These are phyloP conservation scores for Lactuca saligna DNA, from an alignment of 129 eudicot genomes.

Conservation along the genomic window DNA sequence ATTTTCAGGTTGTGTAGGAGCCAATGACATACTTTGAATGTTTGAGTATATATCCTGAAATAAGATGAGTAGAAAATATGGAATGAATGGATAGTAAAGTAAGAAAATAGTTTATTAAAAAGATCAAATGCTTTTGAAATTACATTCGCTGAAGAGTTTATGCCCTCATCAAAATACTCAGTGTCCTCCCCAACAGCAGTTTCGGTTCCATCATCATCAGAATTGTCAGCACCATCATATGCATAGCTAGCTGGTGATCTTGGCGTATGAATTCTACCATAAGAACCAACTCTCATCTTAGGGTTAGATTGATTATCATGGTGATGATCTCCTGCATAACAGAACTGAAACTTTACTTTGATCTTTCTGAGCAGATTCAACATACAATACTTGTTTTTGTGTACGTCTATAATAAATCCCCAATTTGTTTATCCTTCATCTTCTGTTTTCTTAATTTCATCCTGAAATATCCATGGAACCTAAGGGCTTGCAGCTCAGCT, in stretches of 20 bases:
- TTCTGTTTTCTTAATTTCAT: not conserved
- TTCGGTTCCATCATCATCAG: conserved; percentile 72
- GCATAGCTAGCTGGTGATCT: conserved; percentile 68
- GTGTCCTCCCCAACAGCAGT: conserved; percentile 51
- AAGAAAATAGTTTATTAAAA: conserved; percentile 6
- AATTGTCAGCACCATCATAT: conserved; percentile 65
- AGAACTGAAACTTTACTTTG: not conserved
- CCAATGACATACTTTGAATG: conserved; percentile 39
- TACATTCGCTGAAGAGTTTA: conserved; percentile 49
- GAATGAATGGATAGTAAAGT: not conserved
- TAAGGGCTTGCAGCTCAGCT: conserved; percentile 10
- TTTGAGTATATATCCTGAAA: conserved; percentile 50
- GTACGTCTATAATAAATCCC: not conserved
- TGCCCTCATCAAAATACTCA: conserved; percentile 42
- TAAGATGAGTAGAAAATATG: conserved; percentile 7
- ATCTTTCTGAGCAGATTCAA: not conserved
- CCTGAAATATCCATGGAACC: conserved; percentile 3
- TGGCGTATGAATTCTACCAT: conserved; percentile 67
- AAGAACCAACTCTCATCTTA: conserved; percentile 59
- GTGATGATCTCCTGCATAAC: conserved; percentile 53
- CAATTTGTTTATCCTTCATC: not conserved
- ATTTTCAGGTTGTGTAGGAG: conserved; percentile 42
- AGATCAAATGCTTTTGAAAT: not conserved
- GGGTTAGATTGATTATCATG: conserved; percentile 35
- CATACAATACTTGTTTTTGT: not conserved